Conservation (phyloP, 495 filamentous ascomycete genomes). For the Aspergillus bridgeri region DNA sequence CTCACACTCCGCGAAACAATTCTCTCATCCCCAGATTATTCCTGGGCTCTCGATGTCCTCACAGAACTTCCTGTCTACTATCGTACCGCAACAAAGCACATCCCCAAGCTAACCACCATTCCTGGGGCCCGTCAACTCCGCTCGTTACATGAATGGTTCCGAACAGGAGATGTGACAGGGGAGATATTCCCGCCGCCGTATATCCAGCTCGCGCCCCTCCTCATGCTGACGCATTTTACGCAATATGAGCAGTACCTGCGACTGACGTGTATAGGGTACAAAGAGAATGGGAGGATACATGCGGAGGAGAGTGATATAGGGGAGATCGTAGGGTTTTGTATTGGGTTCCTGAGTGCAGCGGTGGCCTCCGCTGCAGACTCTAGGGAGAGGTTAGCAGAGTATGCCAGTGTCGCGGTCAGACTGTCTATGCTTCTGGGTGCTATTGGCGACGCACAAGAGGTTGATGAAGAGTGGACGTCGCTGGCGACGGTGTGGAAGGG, state of each 20-base stretch:
- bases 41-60: slow-evolving; percentile 32
- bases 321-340: slow-evolving; percentile 44
- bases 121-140: slow-evolving; percentile 23
- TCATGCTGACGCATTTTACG: slow-evolving; percentile 32
- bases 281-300: neutral
- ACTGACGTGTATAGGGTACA: slow-evolving; percentile 1
- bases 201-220: slow-evolving; percentile 33
- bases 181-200: slow-evolving; percentile 26
- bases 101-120: slow-evolving; percentile 24
- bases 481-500: slow-evolving; percentile 19
- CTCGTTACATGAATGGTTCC: slow-evolving; percentile 23
- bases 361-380: slow-evolving; percentile 29
- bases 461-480: slow-evolving; percentile 17
- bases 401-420: slow-evolving; percentile 38
- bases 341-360: slow-evolving; percentile 39
- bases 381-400: slow-evolving; percentile 24
- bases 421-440: slow-evolving; percentile 35
- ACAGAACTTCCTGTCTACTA: slow-evolving; percentile 25
- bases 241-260: slow-evolving; percentile 25
- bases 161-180: slow-evolving; percentile 14
- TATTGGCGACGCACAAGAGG: slow-evolving; percentile 43
- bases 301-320: slow-evolving; percentile 10
- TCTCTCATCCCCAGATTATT: slow-evolving; percentile 22
- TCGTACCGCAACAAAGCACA: slow-evolving; percentile 18
- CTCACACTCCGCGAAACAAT: slow-evolving; percentile 24